Conservation (phyloP, 352 stramenopile species). For the Lagenidium giganteum region DNA sequence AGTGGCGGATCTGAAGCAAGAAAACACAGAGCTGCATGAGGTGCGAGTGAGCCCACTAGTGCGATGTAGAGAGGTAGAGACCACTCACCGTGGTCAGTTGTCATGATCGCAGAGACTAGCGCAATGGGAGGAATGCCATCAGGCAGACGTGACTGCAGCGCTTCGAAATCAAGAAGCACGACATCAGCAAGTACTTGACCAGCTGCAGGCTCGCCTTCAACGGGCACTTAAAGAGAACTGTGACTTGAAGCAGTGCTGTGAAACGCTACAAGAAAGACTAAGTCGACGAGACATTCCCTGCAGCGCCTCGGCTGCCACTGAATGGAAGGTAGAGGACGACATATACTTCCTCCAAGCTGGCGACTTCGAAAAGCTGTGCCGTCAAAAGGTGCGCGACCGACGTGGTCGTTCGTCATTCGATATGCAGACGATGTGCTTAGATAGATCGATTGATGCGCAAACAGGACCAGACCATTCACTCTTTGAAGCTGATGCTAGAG, state of each 20-base stretch:
- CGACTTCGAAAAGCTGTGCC: constrained; percentile 66
- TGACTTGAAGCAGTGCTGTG: no score
- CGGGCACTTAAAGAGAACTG: no score
- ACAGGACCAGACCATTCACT: constrained; percentile 64
- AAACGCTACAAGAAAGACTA: no score
- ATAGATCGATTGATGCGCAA: background rate
- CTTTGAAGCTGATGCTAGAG: constrained; percentile 60
- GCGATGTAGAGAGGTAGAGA: background rate
- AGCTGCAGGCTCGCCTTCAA: no score
- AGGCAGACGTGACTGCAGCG: constrained; percentile 30
- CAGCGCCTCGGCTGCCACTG: no score
- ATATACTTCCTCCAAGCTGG: constrained; percentile 1
- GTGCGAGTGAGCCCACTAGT: constrained; percentile 16
- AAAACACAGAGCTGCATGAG: constrained; percentile 39
- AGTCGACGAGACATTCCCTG: no score
- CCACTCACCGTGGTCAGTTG: background rate
- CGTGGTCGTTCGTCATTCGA: no score
- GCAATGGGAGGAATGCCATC: constrained; percentile 57
- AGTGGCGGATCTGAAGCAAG: constrained; percentile 24
- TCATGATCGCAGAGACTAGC: constrained; percentile 34
- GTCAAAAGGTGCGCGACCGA: constrained; percentile 82
- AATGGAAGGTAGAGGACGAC: background rate
- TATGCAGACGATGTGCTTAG: background rate
- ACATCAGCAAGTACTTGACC: constrained; percentile 54
- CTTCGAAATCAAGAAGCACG: constrained; percentile 23